Conservation (phyloP, 768 basidiomycete genomes). For the Collybia sordida region DNA sequence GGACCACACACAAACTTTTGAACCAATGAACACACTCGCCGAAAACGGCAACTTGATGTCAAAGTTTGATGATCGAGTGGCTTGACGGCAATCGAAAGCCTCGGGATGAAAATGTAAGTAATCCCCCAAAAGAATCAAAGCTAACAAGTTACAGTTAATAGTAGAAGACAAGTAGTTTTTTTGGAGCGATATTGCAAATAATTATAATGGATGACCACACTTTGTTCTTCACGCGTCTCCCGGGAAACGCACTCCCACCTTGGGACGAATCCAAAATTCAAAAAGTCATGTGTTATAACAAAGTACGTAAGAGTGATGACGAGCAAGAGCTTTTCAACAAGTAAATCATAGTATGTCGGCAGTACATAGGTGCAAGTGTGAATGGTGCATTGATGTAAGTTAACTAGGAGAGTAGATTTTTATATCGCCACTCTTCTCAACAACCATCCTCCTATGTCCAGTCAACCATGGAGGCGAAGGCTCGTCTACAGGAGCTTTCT, state of each 20-base stretch:
- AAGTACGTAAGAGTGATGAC: not conserved
- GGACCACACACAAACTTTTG: constrained; percentile 1
- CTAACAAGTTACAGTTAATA: not conserved
- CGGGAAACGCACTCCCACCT: constrained; percentile 12
- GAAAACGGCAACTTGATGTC: constrained; percentile 6
- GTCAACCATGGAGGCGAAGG: constrained; percentile 8
- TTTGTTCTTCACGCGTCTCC: constrained; percentile 9
- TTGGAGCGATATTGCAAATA: not conserved
- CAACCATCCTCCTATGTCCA: constrained; percentile 6
- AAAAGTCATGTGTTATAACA: not conserved
- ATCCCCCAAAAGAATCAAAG: not conserved
- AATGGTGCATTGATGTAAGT: no score
- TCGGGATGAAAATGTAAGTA: not conserved
- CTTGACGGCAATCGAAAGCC: not conserved
- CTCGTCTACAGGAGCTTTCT: constrained; percentile 7
- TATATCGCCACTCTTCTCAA: constrained; percentile 7
- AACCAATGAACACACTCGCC: constrained; percentile 8
- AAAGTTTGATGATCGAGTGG: not conserved
- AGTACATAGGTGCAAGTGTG: no score
- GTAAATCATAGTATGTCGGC: no score
- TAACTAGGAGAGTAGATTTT: not conserved
- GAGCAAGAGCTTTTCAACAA: no score
- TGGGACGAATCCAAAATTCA: constrained; percentile 4
- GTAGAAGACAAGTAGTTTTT: not conserved
- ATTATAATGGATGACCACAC: not conserved